Percentiles rank a stretch among this genome's conserved stretches.
phyloP scores from a whole-genome alignment of 2,329 filamentous ascomycete species.

The Nectriaceae sp. region DNA sequence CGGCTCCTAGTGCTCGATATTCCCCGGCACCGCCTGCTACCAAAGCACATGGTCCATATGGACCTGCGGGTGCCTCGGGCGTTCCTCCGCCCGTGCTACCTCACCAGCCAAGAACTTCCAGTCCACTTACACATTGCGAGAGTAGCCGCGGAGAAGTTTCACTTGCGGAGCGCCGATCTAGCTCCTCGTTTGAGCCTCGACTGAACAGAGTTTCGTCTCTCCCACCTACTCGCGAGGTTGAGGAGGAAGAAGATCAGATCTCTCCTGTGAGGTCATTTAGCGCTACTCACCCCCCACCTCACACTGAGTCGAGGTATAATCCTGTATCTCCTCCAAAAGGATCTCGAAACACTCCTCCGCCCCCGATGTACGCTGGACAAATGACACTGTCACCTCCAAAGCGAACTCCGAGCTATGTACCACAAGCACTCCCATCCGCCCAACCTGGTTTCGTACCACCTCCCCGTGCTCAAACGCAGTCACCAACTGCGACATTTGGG shows the following conservation, averaged over 20 bases:
- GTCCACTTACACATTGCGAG: conserved; percentile 66
- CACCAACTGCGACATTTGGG: conserved; percentile 52
- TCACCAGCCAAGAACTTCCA: conserved; percentile 66
- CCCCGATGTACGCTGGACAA: conserved; percentile 41
- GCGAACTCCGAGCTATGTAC: conserved; percentile 49
- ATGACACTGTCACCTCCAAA: conserved; percentile 59
- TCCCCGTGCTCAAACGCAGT: conserved; percentile 63
- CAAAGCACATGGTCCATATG: conserved; percentile 46
- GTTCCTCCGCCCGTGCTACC: conserved; percentile 50
- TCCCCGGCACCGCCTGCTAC: conserved; percentile 47
- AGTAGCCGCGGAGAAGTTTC: conserved; percentile 46
- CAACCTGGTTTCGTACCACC: conserved; percentile 55
- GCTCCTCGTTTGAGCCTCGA: conserved; percentile 56
- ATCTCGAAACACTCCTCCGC: conserved; percentile 52
- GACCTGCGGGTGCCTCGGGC: conserved; percentile 34
- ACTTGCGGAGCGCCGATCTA: conserved; percentile 50
- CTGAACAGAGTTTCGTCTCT: conserved; percentile 58
- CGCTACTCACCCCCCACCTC: conserved; percentile 25
- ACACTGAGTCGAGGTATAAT: conserved; percentile 40
- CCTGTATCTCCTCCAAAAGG: conserved; percentile 35
- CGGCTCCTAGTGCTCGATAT: conserved; percentile 52
- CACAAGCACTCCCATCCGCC: conserved; percentile 37
- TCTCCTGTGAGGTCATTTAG: conserved; percentile 27
- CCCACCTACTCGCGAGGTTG: conserved; percentile 62
- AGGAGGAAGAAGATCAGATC: conserved; percentile 54